Evolutionary conservation across 2,329 filamentous ascomycete species (phyloP).

Genomic region (Thyridium curvatum): DNA sequence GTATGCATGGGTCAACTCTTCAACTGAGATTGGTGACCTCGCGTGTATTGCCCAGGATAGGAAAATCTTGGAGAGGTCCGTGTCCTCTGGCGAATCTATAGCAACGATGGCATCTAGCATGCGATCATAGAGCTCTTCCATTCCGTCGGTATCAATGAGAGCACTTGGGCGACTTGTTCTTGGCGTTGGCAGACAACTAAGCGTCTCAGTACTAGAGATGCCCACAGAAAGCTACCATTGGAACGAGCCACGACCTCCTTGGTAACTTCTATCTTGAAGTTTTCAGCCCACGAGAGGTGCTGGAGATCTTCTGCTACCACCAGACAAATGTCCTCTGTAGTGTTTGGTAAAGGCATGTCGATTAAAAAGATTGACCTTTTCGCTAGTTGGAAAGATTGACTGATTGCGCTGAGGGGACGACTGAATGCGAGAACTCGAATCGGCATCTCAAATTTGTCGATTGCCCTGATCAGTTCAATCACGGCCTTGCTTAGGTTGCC

Average conservation of each 20-base stretch:
- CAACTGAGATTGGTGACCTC: constrained; percentile 7
- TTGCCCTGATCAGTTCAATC: constrained; percentile 3
- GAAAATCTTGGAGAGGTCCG: constrained; percentile 6
- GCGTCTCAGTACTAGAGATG: constrained; percentile 8
- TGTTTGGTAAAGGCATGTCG: constrained; percentile 7
- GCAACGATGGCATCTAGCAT: constrained; percentile 9
- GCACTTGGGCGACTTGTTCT: constrained; percentile 9
- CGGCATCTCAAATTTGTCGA: not conserved
- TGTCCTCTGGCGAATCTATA: constrained; percentile 7
- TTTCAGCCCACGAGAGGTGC: constrained; percentile 6
- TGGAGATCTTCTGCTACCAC: constrained; percentile 10
- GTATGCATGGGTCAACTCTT: constrained; percentile 9
- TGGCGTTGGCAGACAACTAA: constrained; percentile 11
- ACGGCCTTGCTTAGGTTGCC: constrained; percentile 11
- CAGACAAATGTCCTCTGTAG: constrained; percentile 8
- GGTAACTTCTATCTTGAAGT: constrained; percentile 7
- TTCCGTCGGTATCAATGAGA: constrained; percentile 10
- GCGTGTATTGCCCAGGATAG: constrained; percentile 14
- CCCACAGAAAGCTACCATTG: constrained; percentile 14
- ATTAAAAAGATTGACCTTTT: constrained; percentile 1
- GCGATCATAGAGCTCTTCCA: constrained; percentile 12
- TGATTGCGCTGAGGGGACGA: constrained; percentile 5
- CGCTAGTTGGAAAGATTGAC: constrained; percentile 7
- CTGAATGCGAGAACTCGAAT: constrained; percentile 6
- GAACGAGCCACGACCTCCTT: constrained; percentile 7